Evolutionary conservation across 306 rosid species (phyloP).

Genomic region (Glycyrrhiza uralensis): DNA sequence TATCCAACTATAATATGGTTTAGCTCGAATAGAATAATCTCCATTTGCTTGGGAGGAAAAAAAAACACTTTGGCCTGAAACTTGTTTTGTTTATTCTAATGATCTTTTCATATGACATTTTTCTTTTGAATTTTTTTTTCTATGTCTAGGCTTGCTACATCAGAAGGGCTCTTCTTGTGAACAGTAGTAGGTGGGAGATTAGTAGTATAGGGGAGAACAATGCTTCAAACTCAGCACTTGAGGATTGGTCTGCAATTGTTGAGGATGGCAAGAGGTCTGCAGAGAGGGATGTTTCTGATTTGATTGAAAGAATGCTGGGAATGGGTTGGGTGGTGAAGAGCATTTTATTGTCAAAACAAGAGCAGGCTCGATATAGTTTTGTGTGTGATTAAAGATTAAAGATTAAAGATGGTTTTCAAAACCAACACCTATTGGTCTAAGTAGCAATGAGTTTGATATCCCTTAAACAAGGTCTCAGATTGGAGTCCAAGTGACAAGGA

Average conservation of each 20-base stretch:
- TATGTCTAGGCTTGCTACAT: slow-evolving; percentile 63
- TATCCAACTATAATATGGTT: background rate
- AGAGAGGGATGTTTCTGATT: slow-evolving; percentile 38
- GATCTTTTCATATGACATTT: background rate
- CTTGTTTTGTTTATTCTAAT: background rate
- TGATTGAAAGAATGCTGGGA: slow-evolving; percentile 54
- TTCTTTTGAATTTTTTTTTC: background rate
- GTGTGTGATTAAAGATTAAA: slow-evolving; percentile 46
- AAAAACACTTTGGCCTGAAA: background rate
- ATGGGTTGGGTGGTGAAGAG: slow-evolving; percentile 69
- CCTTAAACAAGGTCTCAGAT: too few species aligned
- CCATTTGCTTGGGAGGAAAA: background rate
- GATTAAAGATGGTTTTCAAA: slow-evolving; percentile 23
- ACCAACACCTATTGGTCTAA: too few species aligned
- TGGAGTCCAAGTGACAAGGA: too few species aligned
- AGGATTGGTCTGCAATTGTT: slow-evolving; percentile 58
- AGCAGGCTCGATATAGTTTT: slow-evolving; percentile 64
- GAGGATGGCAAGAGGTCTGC: slow-evolving; percentile 58
- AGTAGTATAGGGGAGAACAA: slow-evolving; percentile 23
- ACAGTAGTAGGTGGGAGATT: slow-evolving; percentile 37
- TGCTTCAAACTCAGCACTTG: slow-evolving; percentile 32
- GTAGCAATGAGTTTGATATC: too few species aligned
- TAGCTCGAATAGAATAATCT: background rate
- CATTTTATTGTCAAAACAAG: slow-evolving; percentile 54
- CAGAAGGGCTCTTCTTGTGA: slow-evolving; percentile 44